Evolutionary conservation across 2,329 filamentous ascomycete genomes (phyloP).

Genomic region (Colletotrichum endophyticum): DNA sequence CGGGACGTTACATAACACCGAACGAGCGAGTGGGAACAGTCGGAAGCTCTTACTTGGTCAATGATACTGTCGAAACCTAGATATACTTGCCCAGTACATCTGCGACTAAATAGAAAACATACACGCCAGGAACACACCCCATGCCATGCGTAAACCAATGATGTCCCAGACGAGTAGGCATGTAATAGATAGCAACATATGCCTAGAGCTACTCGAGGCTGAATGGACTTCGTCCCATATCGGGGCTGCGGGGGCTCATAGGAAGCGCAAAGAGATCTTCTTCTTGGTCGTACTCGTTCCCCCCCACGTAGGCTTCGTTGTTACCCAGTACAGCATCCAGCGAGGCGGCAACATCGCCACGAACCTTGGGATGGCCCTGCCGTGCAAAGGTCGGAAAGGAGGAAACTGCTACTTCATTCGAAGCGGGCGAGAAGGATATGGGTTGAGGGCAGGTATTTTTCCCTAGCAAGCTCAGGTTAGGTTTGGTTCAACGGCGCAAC

Average conservation of each 20-base stretch:
- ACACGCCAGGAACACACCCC: neutral
- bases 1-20: neutral
- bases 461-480: neutral
- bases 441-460: slow-evolving; percentile 30
- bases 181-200: neutral
- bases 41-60: neutral
- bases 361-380: neutral
- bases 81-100: neutral
- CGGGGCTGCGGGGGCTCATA: slow-evolving; percentile 84
- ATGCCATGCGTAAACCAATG: neutral
- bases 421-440: slow-evolving; percentile 33
- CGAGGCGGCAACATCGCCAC: slow-evolving; percentile 32
- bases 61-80: neutral
- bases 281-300: slow-evolving; percentile 59
- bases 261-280: slow-evolving; percentile 89
- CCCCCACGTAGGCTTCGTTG: slow-evolving; percentile 27
- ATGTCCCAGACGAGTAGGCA: neutral
- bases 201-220: slow-evolving; percentile 40
- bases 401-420: slow-evolving; percentile 38
- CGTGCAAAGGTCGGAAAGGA: slow-evolving; percentile 37
- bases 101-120: neutral
- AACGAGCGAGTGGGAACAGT: neutral
- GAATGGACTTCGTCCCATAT: slow-evolving; percentile 86
- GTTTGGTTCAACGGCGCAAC: neutral
- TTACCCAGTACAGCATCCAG: slow-evolving; percentile 45